These are phyloP conservation scores for Lentinula detonsa DNA, from an alignment of 768 basidiomycete genomes.

Conservation along the genomic window DNA sequence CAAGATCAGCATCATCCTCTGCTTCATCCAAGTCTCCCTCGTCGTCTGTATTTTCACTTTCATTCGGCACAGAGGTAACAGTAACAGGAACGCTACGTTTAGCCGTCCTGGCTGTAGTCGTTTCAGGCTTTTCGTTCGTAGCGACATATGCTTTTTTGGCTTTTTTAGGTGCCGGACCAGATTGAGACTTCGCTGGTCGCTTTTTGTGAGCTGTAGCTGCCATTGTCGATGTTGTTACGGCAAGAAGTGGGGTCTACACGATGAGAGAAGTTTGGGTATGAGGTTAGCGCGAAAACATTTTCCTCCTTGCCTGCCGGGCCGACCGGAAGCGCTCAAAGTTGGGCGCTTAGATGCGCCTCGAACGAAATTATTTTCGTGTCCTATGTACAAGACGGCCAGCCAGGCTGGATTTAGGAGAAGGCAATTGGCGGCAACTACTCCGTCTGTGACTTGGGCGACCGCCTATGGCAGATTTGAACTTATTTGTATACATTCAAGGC, in stretches of 20 bases:
- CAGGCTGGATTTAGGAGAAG: too few species aligned
- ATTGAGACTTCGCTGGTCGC: neutral
- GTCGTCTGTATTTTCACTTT: slow-evolving; percentile 11
- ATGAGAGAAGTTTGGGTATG: too few species aligned
- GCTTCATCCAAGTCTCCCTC: slow-evolving; percentile 38
- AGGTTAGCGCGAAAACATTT: too few species aligned
- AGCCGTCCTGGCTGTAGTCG: slow-evolving; percentile 20
- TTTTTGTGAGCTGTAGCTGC: neutral
- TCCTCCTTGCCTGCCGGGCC: too few species aligned
- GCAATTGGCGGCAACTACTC: too few species aligned
- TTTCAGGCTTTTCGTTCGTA: neutral
- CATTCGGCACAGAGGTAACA: slow-evolving; percentile 10
- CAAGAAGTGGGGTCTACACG: neutral
- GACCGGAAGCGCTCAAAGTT: too few species aligned
- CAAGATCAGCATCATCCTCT: slow-evolving; percentile 27
- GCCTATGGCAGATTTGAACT: too few species aligned
- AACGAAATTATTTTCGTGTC: too few species aligned
- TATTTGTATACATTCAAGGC: too few species aligned
- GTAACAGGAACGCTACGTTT: slow-evolving; percentile 64
- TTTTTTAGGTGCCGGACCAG: neutral
- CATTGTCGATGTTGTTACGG: neutral
- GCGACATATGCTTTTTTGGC: neutral
- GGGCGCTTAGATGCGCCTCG: too few species aligned
- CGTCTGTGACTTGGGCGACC: too few species aligned
- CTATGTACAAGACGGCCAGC: too few species aligned